Conservation (phyloP, 1,284 basidiomycete genomes). For the Bjerkandera adusta region DNA sequence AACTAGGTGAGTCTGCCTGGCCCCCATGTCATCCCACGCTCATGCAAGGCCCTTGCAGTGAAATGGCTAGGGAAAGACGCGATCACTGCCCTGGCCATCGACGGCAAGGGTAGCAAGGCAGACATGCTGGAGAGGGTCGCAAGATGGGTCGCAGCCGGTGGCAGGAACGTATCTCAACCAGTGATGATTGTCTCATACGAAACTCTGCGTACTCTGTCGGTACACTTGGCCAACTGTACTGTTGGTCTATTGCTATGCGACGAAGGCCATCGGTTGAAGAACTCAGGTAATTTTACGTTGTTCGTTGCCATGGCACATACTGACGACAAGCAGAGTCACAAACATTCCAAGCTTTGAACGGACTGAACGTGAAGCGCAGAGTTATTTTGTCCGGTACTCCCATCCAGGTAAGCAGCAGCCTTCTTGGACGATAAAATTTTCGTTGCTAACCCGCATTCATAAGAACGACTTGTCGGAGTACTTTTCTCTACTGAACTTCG, state of each 20-base stretch:
- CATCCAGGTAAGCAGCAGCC: conserved; percentile 63
- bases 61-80: conserved; percentile 93
- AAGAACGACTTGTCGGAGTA: conserved; percentile 98
- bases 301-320: conserved; percentile 10
- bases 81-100: conserved; percentile 79
- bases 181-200: conserved; percentile 99
- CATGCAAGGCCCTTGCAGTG: conserved; percentile 39
- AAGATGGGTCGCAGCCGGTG: conserved; percentile 85
- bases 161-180: conserved; percentile 89
- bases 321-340: conserved; percentile 59
- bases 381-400: conserved; percentile 98
- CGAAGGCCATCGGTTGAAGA: conserved; percentile 97
- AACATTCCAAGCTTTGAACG: conserved; percentile 87
- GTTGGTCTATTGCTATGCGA: conserved; percentile 95
- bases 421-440: not conserved
- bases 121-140: conserved; percentile 78
- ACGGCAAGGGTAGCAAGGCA: conserved; percentile 87
- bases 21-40: not conserved
- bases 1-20: conserved; percentile 70
- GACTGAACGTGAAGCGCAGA: conserved; percentile 88
- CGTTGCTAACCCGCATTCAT: too few species aligned
- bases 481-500: conserved; percentile 95
- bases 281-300: conserved; percentile 67
- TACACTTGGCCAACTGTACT: conserved; percentile 73
- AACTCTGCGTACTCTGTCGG: conserved; percentile 83